A percentile compares a stretch with the other conserved stretches of the same genome.
Conservation (phyloP, 257 asterid species). For the Solanum sitiens region DNA sequence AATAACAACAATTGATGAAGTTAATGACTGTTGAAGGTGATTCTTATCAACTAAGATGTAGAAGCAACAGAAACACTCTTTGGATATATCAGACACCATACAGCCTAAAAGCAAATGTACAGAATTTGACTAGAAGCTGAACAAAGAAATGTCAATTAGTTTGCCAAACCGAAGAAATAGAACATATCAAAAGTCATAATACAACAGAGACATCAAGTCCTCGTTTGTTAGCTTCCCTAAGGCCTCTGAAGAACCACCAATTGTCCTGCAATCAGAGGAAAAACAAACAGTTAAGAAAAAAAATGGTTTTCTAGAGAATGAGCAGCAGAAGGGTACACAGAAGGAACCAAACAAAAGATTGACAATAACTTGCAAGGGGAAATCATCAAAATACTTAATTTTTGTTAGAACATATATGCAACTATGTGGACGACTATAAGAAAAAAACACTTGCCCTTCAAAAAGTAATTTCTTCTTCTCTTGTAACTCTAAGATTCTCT, state of each 20-base stretch:
- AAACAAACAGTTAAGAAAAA: background rate
- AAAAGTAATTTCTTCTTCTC: background rate
- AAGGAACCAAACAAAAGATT: background rate
- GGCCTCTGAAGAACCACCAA: conserved; percentile 61
- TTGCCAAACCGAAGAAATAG: background rate
- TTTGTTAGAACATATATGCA: background rate
- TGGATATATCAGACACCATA: background rate
- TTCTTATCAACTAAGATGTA: background rate
- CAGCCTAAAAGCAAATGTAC: background rate
- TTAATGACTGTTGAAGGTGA: background rate
- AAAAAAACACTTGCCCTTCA: background rate
- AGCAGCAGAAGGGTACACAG: background rate
- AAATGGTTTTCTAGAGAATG: background rate
- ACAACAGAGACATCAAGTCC: background rate
- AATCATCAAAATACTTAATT: background rate
- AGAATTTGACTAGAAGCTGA: background rate
- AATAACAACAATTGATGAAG: background rate
- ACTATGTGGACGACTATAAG: background rate
- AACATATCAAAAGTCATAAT: background rate
- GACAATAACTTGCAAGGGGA: background rate
- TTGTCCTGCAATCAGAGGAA: conserved; percentile 40
- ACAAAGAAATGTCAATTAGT: background rate
- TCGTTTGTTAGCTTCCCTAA: background rate
- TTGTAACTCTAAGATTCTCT: background rate
- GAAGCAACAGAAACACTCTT: background rate